Conservation (phyloP, 1,284 basidiomycete species). For the Macrocybe sp. region DNA sequence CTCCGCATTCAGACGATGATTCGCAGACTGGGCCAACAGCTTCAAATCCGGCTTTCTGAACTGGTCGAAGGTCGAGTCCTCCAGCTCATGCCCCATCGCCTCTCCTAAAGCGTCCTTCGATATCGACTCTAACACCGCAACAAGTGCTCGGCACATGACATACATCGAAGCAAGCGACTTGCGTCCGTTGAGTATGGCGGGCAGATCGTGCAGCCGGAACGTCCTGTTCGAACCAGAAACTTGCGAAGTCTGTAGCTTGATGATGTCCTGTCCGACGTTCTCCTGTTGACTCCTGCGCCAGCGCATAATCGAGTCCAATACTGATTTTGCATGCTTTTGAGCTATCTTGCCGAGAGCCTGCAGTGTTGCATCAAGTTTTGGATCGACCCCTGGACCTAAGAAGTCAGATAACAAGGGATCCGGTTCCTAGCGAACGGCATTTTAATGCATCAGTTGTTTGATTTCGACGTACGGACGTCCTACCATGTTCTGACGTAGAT, state of each 20-base stretch:
- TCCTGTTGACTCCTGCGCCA: constrained; percentile 83
- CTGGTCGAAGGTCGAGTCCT: constrained; percentile 84
- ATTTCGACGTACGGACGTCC: constrained; percentile 19
- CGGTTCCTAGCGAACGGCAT: constrained; percentile 44
- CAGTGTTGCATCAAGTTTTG: constrained; percentile 77
- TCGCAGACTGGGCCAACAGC: constrained; percentile 56
- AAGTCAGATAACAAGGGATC: constrained; percentile 62
- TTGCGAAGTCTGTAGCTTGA: constrained; percentile 44
- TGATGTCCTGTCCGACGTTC: constrained; percentile 50
- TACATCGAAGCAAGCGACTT: constrained; percentile 81
- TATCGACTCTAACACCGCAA: constrained; percentile 70
- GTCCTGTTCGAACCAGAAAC: constrained; percentile 34
- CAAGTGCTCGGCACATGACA: constrained; percentile 82
- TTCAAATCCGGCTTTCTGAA: constrained; percentile 75
- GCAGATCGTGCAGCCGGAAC: constrained; percentile 46
- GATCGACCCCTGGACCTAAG: constrained; percentile 70
- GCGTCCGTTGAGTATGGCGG: constrained; percentile 65
- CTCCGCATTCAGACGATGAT: constrained; percentile 77
- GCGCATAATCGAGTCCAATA: constrained; percentile 83
- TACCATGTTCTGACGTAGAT: constrained; percentile 67
- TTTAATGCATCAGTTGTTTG: neutral
- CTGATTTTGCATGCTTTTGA: constrained; percentile 77
- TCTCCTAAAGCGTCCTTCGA: constrained; percentile 77
- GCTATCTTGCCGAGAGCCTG: constrained; percentile 84
- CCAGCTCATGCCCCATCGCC: constrained; percentile 70